Evolutionary conservation across 495 filamentous ascomycete genomes (phyloP).

Genomic region (Annulohypoxylon nitens): DNA sequence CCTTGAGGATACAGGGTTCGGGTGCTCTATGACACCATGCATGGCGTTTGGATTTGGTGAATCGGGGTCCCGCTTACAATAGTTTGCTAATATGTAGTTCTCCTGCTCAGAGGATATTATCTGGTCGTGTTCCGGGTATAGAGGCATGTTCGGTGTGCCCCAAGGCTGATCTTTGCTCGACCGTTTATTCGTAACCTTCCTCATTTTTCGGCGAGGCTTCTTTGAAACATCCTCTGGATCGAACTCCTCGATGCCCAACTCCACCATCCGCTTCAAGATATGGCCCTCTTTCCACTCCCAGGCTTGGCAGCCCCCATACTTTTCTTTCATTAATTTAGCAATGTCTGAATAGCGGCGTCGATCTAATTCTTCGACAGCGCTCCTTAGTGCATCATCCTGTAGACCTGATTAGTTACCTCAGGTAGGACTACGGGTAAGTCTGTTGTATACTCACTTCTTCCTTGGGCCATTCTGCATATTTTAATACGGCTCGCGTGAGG

Average conservation of each 20-base stretch:
- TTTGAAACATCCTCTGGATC: constrained; percentile 47
- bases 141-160: constrained; percentile 26
- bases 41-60: constrained; percentile 33
- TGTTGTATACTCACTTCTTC: constrained; percentile 55
- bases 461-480: constrained; percentile 60
- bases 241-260: constrained; percentile 50
- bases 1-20: constrained; percentile 28
- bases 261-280: constrained; percentile 49
- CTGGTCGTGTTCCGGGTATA: constrained; percentile 46
- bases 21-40: constrained; percentile 48
- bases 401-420: constrained; percentile 31
- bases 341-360: constrained; percentile 48
- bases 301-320: constrained; percentile 50
- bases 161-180: constrained; percentile 39
- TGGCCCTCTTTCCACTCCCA: constrained; percentile 53
- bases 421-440: not conserved
- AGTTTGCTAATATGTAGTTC: constrained; percentile 57
- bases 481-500: constrained; percentile 60
- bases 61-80: constrained; percentile 51
- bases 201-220: constrained; percentile 49
- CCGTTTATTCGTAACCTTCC: constrained; percentile 41
- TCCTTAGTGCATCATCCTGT: constrained; percentile 47
- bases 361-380: constrained; percentile 45
- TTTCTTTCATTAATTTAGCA: constrained; percentile 51
- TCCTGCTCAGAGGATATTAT: constrained; percentile 56